Evolutionary conservation across 768 basidiomycete genomes (phyloP), one percentile per base, ranked within the genome.

Genomic region (Obba rivulosa): DNA sequence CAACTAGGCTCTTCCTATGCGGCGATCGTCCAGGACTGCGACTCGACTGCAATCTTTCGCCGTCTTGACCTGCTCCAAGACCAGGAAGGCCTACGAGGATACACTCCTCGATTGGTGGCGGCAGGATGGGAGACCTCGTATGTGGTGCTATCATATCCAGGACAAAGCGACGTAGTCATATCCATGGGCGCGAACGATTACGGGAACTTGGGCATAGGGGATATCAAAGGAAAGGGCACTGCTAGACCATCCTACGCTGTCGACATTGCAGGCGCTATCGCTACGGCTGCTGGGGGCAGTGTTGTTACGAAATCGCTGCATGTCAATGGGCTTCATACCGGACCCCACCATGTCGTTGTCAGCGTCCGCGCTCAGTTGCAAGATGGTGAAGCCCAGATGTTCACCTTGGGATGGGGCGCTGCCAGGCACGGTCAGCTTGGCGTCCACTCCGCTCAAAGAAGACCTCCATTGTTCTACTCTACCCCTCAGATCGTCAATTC

Each of bases 121-220:
- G 79, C 84, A 0, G 74, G 81, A 38, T 96, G 93, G 92, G 87
- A 95, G 65, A 90, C 91, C 7, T 82, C 81, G 44, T 91, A 85
- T 57, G 65, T 90, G 39, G 83, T 82, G 2, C 66, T 91, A 13
- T 73, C 77, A 10, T 59, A 57, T 43, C 54, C 62, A 14, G 69
- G 62, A 5, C 59, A 60, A 21, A 59, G 65, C 41, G 86, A 85
- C 54, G 59, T 79, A 3, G 54, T 94, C 23, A 58, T 95, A 20
- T 81, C 92, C 2, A 83, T 93, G 75, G 94, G 94, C 1, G 76
- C 82, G 2, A 76, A 94, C 65, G 92, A 92, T 60, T 92, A 83
- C 57, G 92, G 90, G 2, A 83, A 87, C 61, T 72, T 92, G 39
- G 92, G 91, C 1, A 58, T 77, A 39, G 85, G 78, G 4, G 51